A percentile compares a stretch with the other conserved stretches of the same genome.
Conservation (phyloP, 192 early-diverging fungal genomes). For the Hyaloraphidium curvatum region DNA sequence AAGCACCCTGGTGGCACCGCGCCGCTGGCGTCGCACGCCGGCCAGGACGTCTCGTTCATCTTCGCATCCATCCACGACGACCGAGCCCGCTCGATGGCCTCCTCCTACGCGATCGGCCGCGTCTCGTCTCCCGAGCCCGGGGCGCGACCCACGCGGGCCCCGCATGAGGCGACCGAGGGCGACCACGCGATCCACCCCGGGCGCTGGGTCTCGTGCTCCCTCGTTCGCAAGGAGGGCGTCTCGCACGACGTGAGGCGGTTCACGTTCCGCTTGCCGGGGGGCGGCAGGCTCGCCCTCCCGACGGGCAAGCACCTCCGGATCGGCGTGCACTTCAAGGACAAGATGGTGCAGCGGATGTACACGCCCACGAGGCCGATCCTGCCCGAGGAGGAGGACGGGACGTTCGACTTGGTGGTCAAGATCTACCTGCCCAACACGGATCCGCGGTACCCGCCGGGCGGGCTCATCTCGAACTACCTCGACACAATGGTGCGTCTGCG, state of each 20-base stretch:
- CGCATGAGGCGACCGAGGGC: no score
- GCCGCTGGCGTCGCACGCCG: constrained; percentile 14
- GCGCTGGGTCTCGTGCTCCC: neutral
- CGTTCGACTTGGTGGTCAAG: neutral
- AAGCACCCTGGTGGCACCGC: constrained; percentile 26
- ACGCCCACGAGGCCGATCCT: neutral
- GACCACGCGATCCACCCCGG: neutral
- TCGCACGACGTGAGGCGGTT: neutral
- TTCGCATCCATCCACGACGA: constrained; percentile 20
- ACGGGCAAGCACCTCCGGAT: neutral
- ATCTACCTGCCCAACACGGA: no score
- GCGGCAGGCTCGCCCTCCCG: neutral
- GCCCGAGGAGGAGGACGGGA: neutral
- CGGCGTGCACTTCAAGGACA: neutral
- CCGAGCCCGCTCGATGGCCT: constrained; percentile 8
- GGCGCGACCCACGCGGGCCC: no score
- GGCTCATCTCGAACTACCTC: no score
- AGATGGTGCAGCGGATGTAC: neutral
- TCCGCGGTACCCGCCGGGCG: no score
- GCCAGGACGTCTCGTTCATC: constrained; percentile 18
- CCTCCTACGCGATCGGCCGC: constrained; percentile 16
- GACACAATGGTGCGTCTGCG: no score
- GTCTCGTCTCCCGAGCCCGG: no score
- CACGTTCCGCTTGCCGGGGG: neutral
- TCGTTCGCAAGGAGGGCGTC: neutral